phyloP scores from a whole-genome alignment of 2,329 filamentous ascomycete genomes.

The Epichloe baconii region DNA sequence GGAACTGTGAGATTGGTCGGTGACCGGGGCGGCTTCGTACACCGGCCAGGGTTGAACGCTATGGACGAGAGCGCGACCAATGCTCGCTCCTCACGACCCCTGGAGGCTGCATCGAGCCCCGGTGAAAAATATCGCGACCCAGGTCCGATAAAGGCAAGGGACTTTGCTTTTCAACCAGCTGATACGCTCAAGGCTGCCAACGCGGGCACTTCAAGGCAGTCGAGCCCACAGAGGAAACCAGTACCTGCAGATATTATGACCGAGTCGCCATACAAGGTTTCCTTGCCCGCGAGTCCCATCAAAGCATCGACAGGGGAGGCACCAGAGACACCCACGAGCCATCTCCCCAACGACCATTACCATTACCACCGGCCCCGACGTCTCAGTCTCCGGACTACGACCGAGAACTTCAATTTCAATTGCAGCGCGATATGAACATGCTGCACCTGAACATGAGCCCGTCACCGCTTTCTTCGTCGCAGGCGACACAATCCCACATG shows the following conservation, averaged over 20 bases:
- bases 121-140: constrained; percentile 36
- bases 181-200: constrained; percentile 44
- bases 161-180: constrained; percentile 29
- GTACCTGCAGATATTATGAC: constrained; percentile 22
- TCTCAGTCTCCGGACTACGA: constrained; percentile 47
- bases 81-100: constrained; percentile 45
- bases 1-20: constrained; percentile 80
- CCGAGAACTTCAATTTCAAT: constrained; percentile 44
- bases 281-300: constrained; percentile 37
- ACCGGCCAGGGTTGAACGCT: constrained; percentile 46
- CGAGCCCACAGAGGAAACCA: constrained; percentile 47
- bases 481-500: not conserved
- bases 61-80: constrained; percentile 78
- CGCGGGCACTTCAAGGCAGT: constrained; percentile 38
- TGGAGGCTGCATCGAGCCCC: constrained; percentile 36
- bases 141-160: constrained; percentile 39
- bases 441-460: constrained; percentile 31
- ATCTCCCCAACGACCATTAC: constrained; percentile 28
- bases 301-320: constrained; percentile 18
- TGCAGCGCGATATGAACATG: constrained; percentile 48
- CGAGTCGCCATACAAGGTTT: constrained; percentile 44
- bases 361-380: constrained; percentile 32
- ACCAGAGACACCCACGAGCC: constrained; percentile 31
- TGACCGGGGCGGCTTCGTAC: constrained; percentile 44
- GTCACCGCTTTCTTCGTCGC: constrained; percentile 1